A percentile compares a stretch with the other conserved stretches of the same genome.
These are phyloP conservation scores for Pichia paraexigua DNA, from an alignment of 805 yeast genomes.

Conservation along the genomic window DNA sequence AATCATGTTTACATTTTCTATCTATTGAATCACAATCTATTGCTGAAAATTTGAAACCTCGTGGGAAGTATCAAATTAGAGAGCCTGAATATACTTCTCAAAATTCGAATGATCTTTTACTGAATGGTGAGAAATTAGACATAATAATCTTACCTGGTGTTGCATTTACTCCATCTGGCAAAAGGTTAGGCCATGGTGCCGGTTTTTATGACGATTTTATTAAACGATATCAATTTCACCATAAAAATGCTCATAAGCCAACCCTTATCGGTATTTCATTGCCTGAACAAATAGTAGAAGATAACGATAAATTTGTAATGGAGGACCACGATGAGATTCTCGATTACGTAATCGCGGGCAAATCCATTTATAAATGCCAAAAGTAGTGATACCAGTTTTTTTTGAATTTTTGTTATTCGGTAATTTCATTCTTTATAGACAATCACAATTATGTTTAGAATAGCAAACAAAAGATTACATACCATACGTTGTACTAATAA, in stretches of 20 bases:
- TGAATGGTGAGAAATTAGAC: constrained; percentile 37
- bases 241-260: constrained; percentile 29
- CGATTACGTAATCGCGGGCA: constrained; percentile 45
- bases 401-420: no score
- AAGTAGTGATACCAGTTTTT: no score
- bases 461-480: background rate
- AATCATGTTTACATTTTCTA: constrained; percentile 50
- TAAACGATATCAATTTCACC: constrained; percentile 34
- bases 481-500: background rate
- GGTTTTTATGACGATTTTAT: constrained; percentile 85
- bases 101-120: constrained; percentile 18
- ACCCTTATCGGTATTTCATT: constrained; percentile 56
- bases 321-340: constrained; percentile 59
- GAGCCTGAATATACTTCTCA: constrained; percentile 46
- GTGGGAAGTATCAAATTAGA: constrained; percentile 55
- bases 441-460: background rate
- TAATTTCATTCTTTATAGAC: no score
- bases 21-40: constrained; percentile 35
- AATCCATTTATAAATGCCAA: constrained; percentile 5
- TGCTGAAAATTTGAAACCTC: constrained; percentile 45
- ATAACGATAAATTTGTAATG: constrained; percentile 33
- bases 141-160: constrained; percentile 79
- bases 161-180: constrained; percentile 47
- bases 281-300: constrained; percentile 48
- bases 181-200: constrained; percentile 83